Evolutionary conservation across 805 yeast genomes (phyloP), one percentile per base, ranked within the genome.

Genomic region (Yamadazyma tumulicola): DNA sequence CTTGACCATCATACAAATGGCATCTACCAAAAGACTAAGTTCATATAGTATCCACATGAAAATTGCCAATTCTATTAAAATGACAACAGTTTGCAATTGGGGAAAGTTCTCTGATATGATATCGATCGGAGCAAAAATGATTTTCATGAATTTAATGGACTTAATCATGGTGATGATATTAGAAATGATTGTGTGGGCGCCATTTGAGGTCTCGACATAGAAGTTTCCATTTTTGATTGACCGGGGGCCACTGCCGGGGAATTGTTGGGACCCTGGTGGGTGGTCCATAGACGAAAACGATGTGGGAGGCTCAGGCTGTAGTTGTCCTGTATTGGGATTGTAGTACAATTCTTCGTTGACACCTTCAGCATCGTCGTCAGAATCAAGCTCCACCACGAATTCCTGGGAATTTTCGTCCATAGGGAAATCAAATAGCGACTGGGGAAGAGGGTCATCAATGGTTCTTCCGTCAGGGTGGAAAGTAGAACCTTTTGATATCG

Each of bases 21-120:
- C 72, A 45, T 66, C 70, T 10, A 67, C 53, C 32, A 67, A 51
- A 19, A 63, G 49, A 37, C 69, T 63, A 37, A 64, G 52, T 49
- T 64, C 70, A 40, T 64, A 67, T 17, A 67, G 45, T 3, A 65
- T 51, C 72, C 72, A 67, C 44, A 61, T 42, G 39, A 67, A 67
- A 6, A 65, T 54, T 25, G 53, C 49, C 29, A 67, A 42, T 43
- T 67, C 72, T 5, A 57, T 36, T 32, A 67, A 32, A n/a, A 64
- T 59, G 15, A 67, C 70, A n/a, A 60, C 35, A 1, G 69, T 60
- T 42, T 66, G 70, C 16, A 59, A 39, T 17, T 48, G 41, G 3
- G 72, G 72, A 29, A 67, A 61, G 18, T 50, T 38, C 28, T 59
- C 61, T 1, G 58, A 64, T 11, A 67, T 51, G 4, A 57, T 51